Conservation (phyloP, 495 filamentous ascomycete species). For the Lasiosphaeriaceae sp. region DNA sequence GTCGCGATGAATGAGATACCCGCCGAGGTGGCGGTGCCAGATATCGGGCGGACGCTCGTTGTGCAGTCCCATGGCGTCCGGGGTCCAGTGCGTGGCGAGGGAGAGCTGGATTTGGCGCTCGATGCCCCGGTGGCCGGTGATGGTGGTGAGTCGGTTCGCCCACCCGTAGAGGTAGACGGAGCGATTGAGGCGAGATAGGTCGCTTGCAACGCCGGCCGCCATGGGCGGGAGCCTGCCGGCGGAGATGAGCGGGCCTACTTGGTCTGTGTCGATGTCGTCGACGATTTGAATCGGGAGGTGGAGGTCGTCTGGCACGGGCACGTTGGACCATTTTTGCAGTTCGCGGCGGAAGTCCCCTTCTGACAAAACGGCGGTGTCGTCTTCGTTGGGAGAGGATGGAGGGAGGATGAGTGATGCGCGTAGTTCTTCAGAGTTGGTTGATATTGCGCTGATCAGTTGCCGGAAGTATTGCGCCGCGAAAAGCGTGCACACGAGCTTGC, state of each 20-base stretch:
- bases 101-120: slow-evolving; percentile 26
- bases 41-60: slow-evolving; percentile 25
- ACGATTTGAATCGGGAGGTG: slow-evolving; percentile 26
- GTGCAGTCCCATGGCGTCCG: not conserved
- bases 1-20: slow-evolving; percentile 30
- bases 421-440: slow-evolving; percentile 34
- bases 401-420: slow-evolving; percentile 31
- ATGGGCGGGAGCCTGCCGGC: slow-evolving; percentile 22
- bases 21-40: slow-evolving; percentile 28
- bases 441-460: slow-evolving; percentile 35
- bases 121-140: slow-evolving; percentile 31
- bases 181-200: slow-evolving; percentile 27
- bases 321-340: slow-evolving; percentile 24
- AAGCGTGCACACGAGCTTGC: slow-evolving; percentile 34
- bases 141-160: slow-evolving; percentile 22
- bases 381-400: not conserved
- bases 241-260: slow-evolving; percentile 15
- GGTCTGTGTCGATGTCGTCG: slow-evolving; percentile 18
- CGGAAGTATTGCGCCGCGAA: slow-evolving; percentile 36
- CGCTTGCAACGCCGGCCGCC: slow-evolving; percentile 19
- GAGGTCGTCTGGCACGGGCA: slow-evolving; percentile 23
- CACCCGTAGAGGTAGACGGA: slow-evolving; percentile 31
- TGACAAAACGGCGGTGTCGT: not conserved
- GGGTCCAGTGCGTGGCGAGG: slow-evolving; percentile 23
- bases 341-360: slow-evolving; percentile 8